Evolutionary conservation across 1,284 basidiomycete genomes (phyloP), one percentile per base, ranked within the genome.

Genomic region (Ganoderma resinaceum): DNA sequence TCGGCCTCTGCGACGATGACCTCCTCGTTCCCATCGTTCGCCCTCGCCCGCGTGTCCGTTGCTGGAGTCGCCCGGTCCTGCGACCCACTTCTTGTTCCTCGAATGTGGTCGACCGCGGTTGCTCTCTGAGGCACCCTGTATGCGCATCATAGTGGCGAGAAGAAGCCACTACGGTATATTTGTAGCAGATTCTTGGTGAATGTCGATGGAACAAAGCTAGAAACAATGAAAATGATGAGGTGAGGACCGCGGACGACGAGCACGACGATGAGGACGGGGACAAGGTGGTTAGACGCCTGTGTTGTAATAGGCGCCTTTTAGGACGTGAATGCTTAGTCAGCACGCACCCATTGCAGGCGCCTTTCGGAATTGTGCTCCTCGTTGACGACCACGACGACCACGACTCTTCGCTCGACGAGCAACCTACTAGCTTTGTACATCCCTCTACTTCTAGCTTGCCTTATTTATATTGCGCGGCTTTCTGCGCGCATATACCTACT

Each of bases 11-110:
- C 77, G 75, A 3, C 75, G 67, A 38, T 71, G 68, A 1, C 74
- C 76, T 35, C 77, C 77, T 20, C 77, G 82, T 66, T 91, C 90
- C 88, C 90, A 86, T 58, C 85, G 81, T 61, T 88, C 88, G 26
- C 76, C 76, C 70, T 88, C 86, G 40, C 74, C 72, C 33, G 74
- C 75, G 37, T 72, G 73, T 8, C 69, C 71, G 23, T 62, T 67
- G 35, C 52, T 68, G 1, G 61, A 12, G 16, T 70, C 69, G 37
- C 65, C 71, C 38, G 75, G 72, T 1, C 78, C 76, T 7, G 77
- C 74, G 11, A 78, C 70, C 78, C 78, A 78, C 63, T 76, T 75
- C 69, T 73, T 75, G 72, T 78, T 79, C 66, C 72, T 77, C 6
- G 74, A 76, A 8, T 68, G 70, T 12, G 62, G 62, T 31, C 73